Evolutionary conservation across 305 asterid genomes (phyloP), one percentile per base, ranked within the genome.

Genomic region (Monarda citriodora): DNA sequence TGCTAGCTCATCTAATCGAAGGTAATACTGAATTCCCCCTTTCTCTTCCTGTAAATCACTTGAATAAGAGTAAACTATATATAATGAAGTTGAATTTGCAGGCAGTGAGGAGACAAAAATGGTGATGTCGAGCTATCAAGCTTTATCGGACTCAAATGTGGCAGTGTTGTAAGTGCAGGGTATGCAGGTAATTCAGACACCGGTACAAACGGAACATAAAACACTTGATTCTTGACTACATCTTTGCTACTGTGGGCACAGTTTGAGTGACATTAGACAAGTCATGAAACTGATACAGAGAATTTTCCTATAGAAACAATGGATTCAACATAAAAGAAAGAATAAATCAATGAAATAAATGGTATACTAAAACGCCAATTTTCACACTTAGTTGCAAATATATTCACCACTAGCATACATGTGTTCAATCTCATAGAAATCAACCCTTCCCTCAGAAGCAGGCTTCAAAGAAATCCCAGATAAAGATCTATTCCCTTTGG

Each of bases 341-440:
- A 18, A 72, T 49, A 58, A 67, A 64, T 54, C 37, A 22, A 23
- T 26, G 57, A 10, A 64, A 74, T 56, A 70, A 41, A 37, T 11
- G 64, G 60, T 12, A 38, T 14, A 31, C 41, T 3, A 14, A n/a
- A 51, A 46, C 18, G 36, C 45, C 16, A 68, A 44, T 6, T 7
- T 47, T 44, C 3, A 6, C 16, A 75, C 56, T 83, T 63, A 90
- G 69, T 80, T 82, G 96, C 87, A 87, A 42, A 81, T 63, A 71
- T 85, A 87, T 55, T 54, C 73, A 58, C 88, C 92, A 67, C 86
- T 85, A 16, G 84, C 77, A 68, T 74, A 85, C 92, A 82, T 87
- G 86, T 85, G 95, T 45, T 81, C 92, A 48, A 69, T 79, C 83
- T 81, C 96, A 56, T 81, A 90, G 74, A 90, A 90, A 61, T 82